Conservation (phyloP, 2,329 filamentous ascomycete species). For the Arthrobotrys iridis region DNA sequence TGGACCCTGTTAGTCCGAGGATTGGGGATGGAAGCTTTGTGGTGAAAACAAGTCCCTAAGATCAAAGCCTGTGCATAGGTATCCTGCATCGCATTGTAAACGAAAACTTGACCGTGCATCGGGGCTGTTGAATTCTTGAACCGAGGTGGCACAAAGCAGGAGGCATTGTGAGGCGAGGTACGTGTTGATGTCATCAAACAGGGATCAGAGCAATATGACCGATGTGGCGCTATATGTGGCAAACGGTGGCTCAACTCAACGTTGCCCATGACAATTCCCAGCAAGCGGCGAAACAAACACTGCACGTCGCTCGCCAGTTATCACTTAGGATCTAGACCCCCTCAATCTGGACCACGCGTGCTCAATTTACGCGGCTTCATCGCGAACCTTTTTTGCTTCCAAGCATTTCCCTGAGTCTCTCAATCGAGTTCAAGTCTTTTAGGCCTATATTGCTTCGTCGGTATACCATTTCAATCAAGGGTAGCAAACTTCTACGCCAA, state of each 20-base stretch:
- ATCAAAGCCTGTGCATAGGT: too few relatives aligned
- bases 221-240: constrained; percentile 4
- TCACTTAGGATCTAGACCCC: neutral
- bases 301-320: neutral
- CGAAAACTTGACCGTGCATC: too few relatives aligned
- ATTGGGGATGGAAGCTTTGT: neutral
- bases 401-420: neutral
- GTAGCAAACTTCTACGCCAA: too few relatives aligned
- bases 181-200: neutral
- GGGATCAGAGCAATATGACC: neutral
- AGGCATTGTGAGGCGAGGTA: neutral
- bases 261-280: constrained; percentile 51
- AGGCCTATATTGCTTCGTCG: too few relatives aligned
- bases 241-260: constrained; percentile 8
- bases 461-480: too few relatives aligned
- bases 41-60: too few relatives aligned
- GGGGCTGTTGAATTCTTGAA: too few relatives aligned
- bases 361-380: constrained; percentile 3
- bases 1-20: constrained; percentile 15
- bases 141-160: too few relatives aligned
- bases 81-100: too few relatives aligned
- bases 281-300: constrained; percentile 20
- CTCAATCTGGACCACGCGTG: neutral
- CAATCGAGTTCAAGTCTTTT: too few relatives aligned
- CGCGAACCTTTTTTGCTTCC: neutral